phyloP scores from a whole-genome alignment of 208 protist genomes.

The Leishmania turanica region DNA sequence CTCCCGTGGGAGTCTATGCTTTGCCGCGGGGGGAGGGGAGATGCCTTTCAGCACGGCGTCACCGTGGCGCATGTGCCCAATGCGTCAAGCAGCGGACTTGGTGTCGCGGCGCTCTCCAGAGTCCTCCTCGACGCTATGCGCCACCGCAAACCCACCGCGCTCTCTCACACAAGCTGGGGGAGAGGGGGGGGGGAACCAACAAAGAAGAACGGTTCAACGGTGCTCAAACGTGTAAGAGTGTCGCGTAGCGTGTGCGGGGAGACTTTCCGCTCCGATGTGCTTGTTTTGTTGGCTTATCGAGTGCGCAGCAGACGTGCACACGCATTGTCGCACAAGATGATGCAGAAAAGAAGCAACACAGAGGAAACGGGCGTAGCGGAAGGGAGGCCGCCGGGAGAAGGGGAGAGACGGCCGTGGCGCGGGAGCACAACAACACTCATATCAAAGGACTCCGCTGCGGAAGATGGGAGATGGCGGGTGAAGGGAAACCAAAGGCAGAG shows the following conservation, averaged over 20 bases:
- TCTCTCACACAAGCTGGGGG: neutral
- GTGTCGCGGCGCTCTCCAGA: neutral
- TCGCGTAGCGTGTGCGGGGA: neutral
- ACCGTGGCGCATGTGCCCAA: neutral
- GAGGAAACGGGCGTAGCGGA: neutral
- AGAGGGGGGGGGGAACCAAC: neutral
- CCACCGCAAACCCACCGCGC: neutral
- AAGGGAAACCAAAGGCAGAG: neutral
- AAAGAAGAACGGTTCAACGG: neutral
- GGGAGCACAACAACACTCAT: neutral
- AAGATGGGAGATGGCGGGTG: neutral
- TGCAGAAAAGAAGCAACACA: neutral
- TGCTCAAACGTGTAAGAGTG: neutral
- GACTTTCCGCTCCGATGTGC: neutral
- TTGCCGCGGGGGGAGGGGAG: neutral
- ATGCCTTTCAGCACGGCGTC: neutral
- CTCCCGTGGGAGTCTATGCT: neutral
- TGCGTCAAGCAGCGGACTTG: neutral
- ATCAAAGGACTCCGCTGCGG: neutral
- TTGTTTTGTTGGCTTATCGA: neutral
- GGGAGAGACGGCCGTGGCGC: neutral
- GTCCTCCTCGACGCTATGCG: neutral
- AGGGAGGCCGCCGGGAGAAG: neutral
- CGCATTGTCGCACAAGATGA: neutral
- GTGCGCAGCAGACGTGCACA: neutral